Percentiles rank a stretch among this genome's conserved stretches.
Conservation (phyloP, 129 eudicot genomes). For the Helianthus tuberosus region DNA sequence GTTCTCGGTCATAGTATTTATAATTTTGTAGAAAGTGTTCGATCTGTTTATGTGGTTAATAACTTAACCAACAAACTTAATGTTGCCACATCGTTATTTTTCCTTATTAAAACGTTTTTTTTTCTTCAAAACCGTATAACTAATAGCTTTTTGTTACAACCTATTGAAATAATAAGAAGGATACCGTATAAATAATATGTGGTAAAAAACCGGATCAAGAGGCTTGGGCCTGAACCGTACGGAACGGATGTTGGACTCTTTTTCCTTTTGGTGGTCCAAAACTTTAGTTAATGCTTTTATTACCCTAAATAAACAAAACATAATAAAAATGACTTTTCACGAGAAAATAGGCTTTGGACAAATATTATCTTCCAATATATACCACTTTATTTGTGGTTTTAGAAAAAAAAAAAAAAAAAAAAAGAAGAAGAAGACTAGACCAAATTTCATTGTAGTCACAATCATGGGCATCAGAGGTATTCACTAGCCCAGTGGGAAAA, state of each 20-base stretch:
- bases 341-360: conserved; percentile 29
- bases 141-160: too few relatives aligned
- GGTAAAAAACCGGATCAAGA: too few relatives aligned
- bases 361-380: neutral
- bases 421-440: neutral
- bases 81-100: too few relatives aligned
- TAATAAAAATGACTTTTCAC: conserved; percentile 23
- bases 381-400: neutral
- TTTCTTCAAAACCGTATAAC: too few relatives aligned
- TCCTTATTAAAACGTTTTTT: too few relatives aligned
- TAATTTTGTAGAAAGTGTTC: neutral
- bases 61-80: too few relatives aligned
- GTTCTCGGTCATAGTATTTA: too few relatives aligned
- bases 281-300: conserved; percentile 31
- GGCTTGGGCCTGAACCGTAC: conserved; percentile 18
- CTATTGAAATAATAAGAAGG: too few relatives aligned
- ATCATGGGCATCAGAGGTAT: conserved; percentile 15
- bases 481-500: conserved; percentile 7
- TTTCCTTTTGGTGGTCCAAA: conserved; percentile 27
- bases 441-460: conserved; percentile 10
- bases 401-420: neutral
- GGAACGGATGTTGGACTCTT: conserved; percentile 20
- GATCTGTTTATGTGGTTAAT: too few relatives aligned
- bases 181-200: too few relatives aligned
- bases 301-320: conserved; percentile 22